phyloP scores from a whole-genome alignment of 306 rosid species.

The Crotalaria pallida region DNA sequence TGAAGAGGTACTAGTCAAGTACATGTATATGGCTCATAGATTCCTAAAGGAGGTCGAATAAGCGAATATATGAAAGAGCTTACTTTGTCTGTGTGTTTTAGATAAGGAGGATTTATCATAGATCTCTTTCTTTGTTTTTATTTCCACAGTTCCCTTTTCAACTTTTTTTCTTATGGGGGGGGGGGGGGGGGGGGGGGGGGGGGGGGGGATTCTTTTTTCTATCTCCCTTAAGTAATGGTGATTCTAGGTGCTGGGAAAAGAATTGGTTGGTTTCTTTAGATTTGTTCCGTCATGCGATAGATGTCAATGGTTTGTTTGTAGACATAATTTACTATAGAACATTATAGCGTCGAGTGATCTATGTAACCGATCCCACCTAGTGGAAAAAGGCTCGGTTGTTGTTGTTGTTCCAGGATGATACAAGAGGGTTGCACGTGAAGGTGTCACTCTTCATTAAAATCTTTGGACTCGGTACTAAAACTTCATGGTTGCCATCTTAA shows the following conservation, averaged over 20 bases:
- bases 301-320: no score
- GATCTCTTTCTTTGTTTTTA: neutral
- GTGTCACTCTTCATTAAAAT: neutral
- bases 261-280: neutral
- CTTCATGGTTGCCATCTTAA: neutral
- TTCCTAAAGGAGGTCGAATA: conserved; percentile 21
- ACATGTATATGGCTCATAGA: neutral
- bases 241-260: neutral
- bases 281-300: neutral
- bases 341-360: no score
- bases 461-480: neutral
- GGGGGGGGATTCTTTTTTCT: conserved; percentile 16
- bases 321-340: no score
- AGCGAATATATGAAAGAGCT: conserved; percentile 23
- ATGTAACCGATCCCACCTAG: no score
- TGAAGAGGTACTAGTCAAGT: conserved; percentile 59
- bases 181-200: conserved; percentile 18
- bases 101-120: conserved; percentile 8
- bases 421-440: neutral
- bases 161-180: neutral
- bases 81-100: conserved; percentile 18
- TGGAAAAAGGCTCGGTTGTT: no score
- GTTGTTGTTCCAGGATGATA: no score
- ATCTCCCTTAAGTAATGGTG: conserved; percentile 26
- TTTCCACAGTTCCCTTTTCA: neutral